Evolutionary conservation across 2,329 filamentous ascomycete species (phyloP).

Genomic region (Blastomyces percursus): DNA sequence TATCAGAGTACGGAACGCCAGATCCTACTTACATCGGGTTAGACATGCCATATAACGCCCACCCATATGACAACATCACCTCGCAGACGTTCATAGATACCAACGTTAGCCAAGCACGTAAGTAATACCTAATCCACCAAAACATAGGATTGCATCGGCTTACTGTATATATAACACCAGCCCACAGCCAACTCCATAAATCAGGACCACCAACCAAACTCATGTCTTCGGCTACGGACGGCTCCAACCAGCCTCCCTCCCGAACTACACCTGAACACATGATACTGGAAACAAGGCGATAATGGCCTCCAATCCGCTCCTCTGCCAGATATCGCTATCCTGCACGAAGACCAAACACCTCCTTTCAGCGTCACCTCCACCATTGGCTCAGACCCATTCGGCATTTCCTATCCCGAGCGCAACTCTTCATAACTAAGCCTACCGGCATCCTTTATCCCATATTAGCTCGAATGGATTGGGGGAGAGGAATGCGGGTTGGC

Average conservation of each 20-base stretch:
- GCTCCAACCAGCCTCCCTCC: conserved; percentile 21
- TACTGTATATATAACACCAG: background rate
- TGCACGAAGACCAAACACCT: conserved; percentile 25
- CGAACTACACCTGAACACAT: conserved; percentile 20
- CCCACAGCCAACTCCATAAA: background rate
- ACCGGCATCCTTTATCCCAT: conserved; percentile 24
- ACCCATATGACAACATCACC: conserved; percentile 1
- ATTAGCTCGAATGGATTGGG: conserved; percentile 2
- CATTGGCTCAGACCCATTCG: conserved; percentile 19
- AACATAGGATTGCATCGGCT: background rate
- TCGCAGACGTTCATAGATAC: background rate
- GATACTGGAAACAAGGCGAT: conserved; percentile 13
- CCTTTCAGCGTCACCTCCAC: conserved; percentile 19
- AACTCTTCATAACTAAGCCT: conserved; percentile 28
- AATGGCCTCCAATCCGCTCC: conserved; percentile 22
- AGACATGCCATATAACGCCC: conserved; percentile 5
- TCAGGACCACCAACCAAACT: background rate
- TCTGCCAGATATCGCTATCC: conserved; percentile 20
- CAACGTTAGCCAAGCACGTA: background rate
- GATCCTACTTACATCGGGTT: conserved; percentile 5
- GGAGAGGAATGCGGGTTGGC: background rate
- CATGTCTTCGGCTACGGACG: conserved; percentile 15
- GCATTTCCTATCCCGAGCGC: conserved; percentile 24
- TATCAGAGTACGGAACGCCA: conserved; percentile 8
- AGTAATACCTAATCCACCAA: background rate